Base-by-base conservation (phyloP, 2,329 filamentous ascomycete genomes). In the Venturia effusa region DNA sequence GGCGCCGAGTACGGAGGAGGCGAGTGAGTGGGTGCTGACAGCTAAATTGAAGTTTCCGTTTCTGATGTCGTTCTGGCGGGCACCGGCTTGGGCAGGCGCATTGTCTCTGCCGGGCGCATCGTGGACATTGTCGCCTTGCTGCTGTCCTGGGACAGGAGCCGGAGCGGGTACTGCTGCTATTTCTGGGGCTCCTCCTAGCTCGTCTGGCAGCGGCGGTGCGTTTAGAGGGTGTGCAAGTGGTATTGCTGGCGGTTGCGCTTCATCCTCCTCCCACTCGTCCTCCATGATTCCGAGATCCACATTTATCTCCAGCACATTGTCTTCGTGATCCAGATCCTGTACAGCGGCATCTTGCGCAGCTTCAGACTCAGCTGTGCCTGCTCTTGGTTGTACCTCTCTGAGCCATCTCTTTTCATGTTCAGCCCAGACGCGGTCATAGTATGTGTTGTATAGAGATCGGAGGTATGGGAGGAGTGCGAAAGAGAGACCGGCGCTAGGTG, bases 401-500 rank as follows among this genome's bases (percentile, higher is more conserved):
- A 86, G 76, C 86, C 86, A 88, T 63, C 78, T 79, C 67, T 79
- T 79, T 69, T 87, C 84, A 62, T 81, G 74, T 24, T 80, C 78
- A 19, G 80, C 78, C 75, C 86, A 86, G 1, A 84, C 70, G 55
- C 78, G 78, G 54, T 85, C 79, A 70, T 88, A 89, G 61, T 86
- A 77, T 37, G 79, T 76, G 64, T 85, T 84, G 73, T 90, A 90
- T 27, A 82, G 77, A 39, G 80, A 80, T 62, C 86, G 83, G 2
- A 88, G 69, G 67, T 88, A 88, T 0, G 88, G 88, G 4, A 90
- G 73, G 4, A 84, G 78, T 1, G 86, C 84, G 67, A 90, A 84
- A 2, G 85, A 83, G 68, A 88, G 82, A 32, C 84, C 82, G 17
- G 87, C 83, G 59, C 81, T 84, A 1, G 87, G 87, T 3, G 88